Evolutionary conservation across 2,329 filamentous ascomycete genomes (phyloP).

Genomic region (Didymella lethalis): DNA sequence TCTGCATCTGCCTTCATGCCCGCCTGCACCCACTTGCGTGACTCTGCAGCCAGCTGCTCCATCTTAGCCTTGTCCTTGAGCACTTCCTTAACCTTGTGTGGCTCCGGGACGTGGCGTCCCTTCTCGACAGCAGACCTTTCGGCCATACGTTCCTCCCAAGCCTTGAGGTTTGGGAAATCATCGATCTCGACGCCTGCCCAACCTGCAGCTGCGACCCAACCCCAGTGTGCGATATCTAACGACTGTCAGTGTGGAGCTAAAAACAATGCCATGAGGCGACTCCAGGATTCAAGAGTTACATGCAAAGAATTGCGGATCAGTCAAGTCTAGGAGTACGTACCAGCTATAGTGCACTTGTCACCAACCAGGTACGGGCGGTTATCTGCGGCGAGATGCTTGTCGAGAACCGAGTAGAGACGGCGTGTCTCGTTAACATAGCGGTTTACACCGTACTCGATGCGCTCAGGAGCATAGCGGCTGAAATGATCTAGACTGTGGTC

Average conservation of each 20-base stretch:
- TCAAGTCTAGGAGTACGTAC: slow-evolving; percentile 23
- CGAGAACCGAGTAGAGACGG: slow-evolving; percentile 80
- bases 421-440: slow-evolving; percentile 84
- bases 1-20: slow-evolving; percentile 71
- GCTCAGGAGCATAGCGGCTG: slow-evolving; percentile 79
- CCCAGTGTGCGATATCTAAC: slow-evolving; percentile 77
- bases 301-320: background rate
- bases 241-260: background rate
- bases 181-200: slow-evolving; percentile 73
- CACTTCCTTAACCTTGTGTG: slow-evolving; percentile 68
- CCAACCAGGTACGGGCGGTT: slow-evolving; percentile 65
- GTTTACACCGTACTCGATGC: slow-evolving; percentile 82
- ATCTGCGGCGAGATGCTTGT: slow-evolving; percentile 69
- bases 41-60: slow-evolving; percentile 62
- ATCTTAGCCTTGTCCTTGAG: slow-evolving; percentile 64
- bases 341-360: slow-evolving; percentile 66
- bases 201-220: slow-evolving; percentile 71
- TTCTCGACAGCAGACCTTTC: slow-evolving; percentile 76
- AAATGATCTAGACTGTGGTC: slow-evolving; percentile 71
- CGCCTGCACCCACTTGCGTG: slow-evolving; percentile 70
- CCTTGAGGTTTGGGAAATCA: slow-evolving; percentile 77
- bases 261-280: background rate
- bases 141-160: slow-evolving; percentile 77
- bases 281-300: background rate
- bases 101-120: slow-evolving; percentile 75